A percentile compares a stretch with the other conserved stretches of the same genome.
phyloP scores from a whole-genome alignment of 768 basidiomycete species.

The Boletus tomentosulus region DNA sequence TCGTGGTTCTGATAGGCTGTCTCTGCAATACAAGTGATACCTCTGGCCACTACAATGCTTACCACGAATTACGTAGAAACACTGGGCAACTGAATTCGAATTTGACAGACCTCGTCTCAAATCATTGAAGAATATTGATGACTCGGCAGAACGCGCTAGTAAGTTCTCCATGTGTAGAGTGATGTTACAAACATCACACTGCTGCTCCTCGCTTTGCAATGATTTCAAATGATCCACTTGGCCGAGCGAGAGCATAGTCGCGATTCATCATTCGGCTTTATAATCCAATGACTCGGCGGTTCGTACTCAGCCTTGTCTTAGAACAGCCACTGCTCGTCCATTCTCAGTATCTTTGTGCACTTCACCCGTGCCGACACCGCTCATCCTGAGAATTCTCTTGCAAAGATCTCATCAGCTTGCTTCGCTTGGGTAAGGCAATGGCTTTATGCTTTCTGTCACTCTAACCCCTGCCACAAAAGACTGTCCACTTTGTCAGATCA shows the following conservation, averaged over 20 bases:
- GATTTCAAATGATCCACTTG: neutral
- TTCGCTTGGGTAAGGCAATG: neutral
- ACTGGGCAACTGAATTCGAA: neutral
- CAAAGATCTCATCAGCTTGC: neutral
- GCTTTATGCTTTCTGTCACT: neutral
- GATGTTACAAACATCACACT: neutral
- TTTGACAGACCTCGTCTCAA: neutral
- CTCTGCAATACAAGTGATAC: neutral
- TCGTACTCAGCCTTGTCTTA: neutral
- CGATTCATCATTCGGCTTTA: neutral
- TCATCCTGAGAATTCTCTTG: neutral
- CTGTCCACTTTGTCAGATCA: neutral
- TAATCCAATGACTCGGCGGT: neutral
- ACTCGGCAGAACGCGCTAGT: neutral
- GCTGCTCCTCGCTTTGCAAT: neutral
- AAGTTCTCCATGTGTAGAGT: neutral
- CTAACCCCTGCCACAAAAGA: neutral
- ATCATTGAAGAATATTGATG: neutral
- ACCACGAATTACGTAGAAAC: neutral
- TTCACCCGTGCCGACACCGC: neutral
- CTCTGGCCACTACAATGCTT: neutral
- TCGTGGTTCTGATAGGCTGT: neutral
- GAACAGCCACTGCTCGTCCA: neutral
- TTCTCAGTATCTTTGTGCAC: neutral
- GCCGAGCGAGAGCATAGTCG: neutral